Base-by-base conservation (phyloP, 768 basidiomycete species). In the Kwoniella sp. region DNA sequence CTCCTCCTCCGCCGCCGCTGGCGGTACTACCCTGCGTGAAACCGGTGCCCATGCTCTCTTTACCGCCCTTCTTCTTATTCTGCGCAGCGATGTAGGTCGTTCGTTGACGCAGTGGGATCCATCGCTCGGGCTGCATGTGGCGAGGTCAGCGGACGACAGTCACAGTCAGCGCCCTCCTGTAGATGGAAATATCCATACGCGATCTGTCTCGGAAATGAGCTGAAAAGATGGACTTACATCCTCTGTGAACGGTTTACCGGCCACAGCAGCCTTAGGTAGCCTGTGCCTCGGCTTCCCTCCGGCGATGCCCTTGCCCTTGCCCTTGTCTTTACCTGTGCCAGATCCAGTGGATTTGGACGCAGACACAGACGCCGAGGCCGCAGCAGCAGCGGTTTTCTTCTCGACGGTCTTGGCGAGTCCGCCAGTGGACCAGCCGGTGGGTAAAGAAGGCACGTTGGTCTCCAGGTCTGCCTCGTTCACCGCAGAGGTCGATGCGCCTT, bases 41-140 rank as follows among this genome's bases (percentile, higher is more conserved):
- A 29, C 80, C 80, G 26, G 77, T 71, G 3, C 79, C 79, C 72
- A 80, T 81, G 17, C 79, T 79, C 67, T 77, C 71, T 65, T 82
- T 82, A 55, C 63, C 73, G 17, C 76, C 72, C 51, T 80, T 77
- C 76, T 73, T 74, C 75, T 81, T 80, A 54, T 63, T 68, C 45
- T 55, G 67, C 17, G 69, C 68, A 34, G 65, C 51, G 54, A 73
- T 63, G 38, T 73, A 74, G 1, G 77, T 75, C 12, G 73, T 61
- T 29, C 79, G 66, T 61, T 76, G 74, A 31, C 64, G 64, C 38
- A 80, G 68, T 1, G 81, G 81, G n/a, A 80, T 51, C 81, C 81
- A 82, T 56, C 81, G 71, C 28, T 82, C 81, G 41, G 81, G 75
- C 81, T 81, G 59, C 4, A 41, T 20, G 34, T 34, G 13, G 13